These are phyloP conservation scores for Cronartium quercuum DNA, from an alignment of 1,284 basidiomycete species.

Conservation along the genomic window DNA sequence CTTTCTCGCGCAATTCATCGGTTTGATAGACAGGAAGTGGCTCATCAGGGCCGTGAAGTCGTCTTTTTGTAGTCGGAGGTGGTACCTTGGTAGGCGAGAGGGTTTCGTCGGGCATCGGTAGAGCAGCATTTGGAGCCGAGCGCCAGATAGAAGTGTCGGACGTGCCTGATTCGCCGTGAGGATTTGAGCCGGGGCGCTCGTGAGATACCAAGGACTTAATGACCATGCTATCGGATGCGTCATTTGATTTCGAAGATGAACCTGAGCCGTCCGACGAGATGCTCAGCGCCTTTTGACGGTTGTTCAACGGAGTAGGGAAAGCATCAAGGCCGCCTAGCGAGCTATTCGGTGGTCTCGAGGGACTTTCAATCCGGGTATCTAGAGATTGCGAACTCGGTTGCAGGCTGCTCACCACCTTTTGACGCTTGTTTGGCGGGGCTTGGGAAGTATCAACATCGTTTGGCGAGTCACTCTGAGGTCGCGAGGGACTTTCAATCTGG, in stretches of 20 bases:
- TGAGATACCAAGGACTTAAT: background rate
- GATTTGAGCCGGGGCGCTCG: background rate
- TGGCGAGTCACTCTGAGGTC: background rate
- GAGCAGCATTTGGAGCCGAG: conserved; percentile 6
- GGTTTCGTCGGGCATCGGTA: conserved; percentile 9
- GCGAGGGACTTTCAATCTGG: background rate
- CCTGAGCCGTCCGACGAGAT: background rate
- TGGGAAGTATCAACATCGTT: background rate
- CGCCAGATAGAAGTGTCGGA: background rate
- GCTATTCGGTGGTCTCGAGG: too few relatives aligned
- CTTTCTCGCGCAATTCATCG: background rate
- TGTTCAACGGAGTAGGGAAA: too few relatives aligned
- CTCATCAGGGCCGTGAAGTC: conserved; percentile 30
- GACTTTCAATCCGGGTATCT: too few relatives aligned
- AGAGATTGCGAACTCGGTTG: too few relatives aligned
- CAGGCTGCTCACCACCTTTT: too few relatives aligned
- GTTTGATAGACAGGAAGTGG: conserved; percentile 1
- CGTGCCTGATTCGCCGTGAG: background rate
- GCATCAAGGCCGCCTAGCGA: too few relatives aligned
- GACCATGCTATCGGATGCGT: background rate
- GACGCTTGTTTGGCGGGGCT: background rate
- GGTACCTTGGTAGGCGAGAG: conserved; percentile 18
- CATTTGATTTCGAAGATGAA: background rate
- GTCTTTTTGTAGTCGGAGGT: conserved; percentile 6
- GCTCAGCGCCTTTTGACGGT: too few relatives aligned